Base-by-base conservation (phyloP, 2,329 filamentous ascomycete genomes). In the Paraphaeosphaeria minitans region DNA sequence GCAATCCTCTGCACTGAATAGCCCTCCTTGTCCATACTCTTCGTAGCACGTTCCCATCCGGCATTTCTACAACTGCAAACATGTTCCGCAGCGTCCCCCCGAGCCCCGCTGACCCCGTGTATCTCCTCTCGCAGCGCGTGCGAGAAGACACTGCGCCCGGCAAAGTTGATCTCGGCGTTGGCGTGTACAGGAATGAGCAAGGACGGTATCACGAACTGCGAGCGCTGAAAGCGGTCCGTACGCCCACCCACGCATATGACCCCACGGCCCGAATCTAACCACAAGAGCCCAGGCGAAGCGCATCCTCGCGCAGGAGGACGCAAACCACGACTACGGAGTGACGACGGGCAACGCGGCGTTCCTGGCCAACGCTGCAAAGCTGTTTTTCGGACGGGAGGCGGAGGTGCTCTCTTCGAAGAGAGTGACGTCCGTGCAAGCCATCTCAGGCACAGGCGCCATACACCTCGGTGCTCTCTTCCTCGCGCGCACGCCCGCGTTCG, bases 141-240 rank as follows among this genome's bases (percentile, higher is more conserved):
- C 71, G 75, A 33, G 64, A 57, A 22, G 76, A 78, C 39, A 55
- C 48, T 1, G 64, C 59, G 14, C 64, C 69, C 0, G 54, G 66
- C 14, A 78, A 78, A 54, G 70, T 77, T 9, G 76, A 78, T 50
- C 61, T 79, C 5, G 76, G 75, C 12, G 75, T 77, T 13, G 76
- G 75, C 0, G 72, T 78, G 21, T 78, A 77, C 56, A 64, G 76
- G 7, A 75, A 74, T 39, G 74, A 77, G 48, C 22, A 68, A 9
- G 74, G 73, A 1, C 43, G 54, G 9, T 77, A 75, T 51, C 67
- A 75, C 56, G 75, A 77, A 51, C 56, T 77, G 19, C 50, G 63
- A 3, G 69, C 62, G 4, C 59, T 76, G 35, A 70, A 62, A 42
- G 55, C 62, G 57, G 69, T 68, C 24, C 27, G 49, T 53, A n/a